Base-by-base conservation (phyloP, 1,284 basidiomycete genomes). In the Wolfiporia cocos region DNA sequence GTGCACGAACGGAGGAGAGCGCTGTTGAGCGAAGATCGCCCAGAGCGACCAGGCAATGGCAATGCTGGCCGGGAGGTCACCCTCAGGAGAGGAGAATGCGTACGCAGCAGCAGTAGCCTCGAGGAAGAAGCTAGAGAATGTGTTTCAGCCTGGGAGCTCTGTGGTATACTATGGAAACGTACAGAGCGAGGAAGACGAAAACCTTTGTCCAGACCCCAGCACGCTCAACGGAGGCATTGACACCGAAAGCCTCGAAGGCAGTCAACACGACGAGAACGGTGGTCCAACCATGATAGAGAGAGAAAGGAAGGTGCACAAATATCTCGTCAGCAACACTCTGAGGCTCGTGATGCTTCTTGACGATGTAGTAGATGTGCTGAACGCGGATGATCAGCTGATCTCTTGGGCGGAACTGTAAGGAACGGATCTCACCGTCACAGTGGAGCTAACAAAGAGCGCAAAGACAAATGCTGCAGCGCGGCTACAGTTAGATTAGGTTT, bases 211-310 rank as follows among this genome's bases (percentile, higher is more conserved):
- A 91, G 46, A 93, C 67, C 20, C 92, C 92, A 1, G 91, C 81
- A 32, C 64, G 64, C 51, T 86, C 70, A 37, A 62, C 64, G 51
- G 71, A 57, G 0, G 87, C 79, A 61, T 93, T 76, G 46, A 83
- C 80, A 50, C 93, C 93, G 56, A 95, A 95, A 0, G 92, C 92
- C 61, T 93, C 85, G 62, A 97, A 96, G 3, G 78, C 85, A 35
- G 89, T 86, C 47, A 96, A 69, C 49, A 96, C 73, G 51, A 95
- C 86, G 44, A 96, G 78, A 39, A 96, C 86, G 37, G 91, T 92
- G 12, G 90, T 92, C 86, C 92, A 95, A 38, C 93, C 93, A 60
- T 96, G 93, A 70, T 87, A 96, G 42, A 94, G 78, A 7, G 89
- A 92, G 75, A 94, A 93, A 7, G 92, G 92, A 12, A 90, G 77